These are phyloP conservation scores for Myrica gale DNA, from an alignment of 306 rosid species.

Conservation along the genomic window DNA sequence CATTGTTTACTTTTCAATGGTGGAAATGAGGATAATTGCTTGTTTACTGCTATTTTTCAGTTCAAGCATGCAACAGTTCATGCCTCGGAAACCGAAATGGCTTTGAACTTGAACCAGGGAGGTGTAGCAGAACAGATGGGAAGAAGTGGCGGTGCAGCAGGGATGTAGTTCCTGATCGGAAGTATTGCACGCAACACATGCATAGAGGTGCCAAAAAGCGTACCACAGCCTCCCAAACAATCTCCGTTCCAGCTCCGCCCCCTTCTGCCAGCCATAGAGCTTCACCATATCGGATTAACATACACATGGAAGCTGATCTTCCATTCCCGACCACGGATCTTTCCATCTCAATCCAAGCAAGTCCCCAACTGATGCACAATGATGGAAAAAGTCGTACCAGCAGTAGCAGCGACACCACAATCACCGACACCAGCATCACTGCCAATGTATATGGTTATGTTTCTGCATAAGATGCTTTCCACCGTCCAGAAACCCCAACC, in stretches of 20 bases:
- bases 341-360: slow-evolving; percentile 56
- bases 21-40: neutral
- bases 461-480: slow-evolving; percentile 32
- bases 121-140: slow-evolving; percentile 91
- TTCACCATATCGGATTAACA: slow-evolving; percentile 16
- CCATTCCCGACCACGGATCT: slow-evolving; percentile 55
- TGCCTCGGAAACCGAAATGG: slow-evolving; percentile 27
- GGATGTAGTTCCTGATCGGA: slow-evolving; percentile 54
- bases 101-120: slow-evolving; percentile 47
- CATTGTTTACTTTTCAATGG: neutral
- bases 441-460: slow-evolving; percentile 39
- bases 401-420: slow-evolving; percentile 59
- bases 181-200: slow-evolving; percentile 72
- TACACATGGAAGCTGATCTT: slow-evolving; percentile 24
- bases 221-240: slow-evolving; percentile 21
- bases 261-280: slow-evolving; percentile 25
- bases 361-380: slow-evolving; percentile 23
- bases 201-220: slow-evolving; percentile 79
- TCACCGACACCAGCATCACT: slow-evolving; percentile 50
- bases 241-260: slow-evolving; percentile 25
- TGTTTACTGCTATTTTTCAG: slow-evolving; percentile 34
- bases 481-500: neutral
- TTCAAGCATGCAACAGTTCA: slow-evolving; percentile 42
- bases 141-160: slow-evolving; percentile 86
- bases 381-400: slow-evolving; percentile 41